These are phyloP conservation scores for Botrytis fabae DNA, from an alignment of 2,329 filamentous ascomycete species.

Conservation along the genomic window DNA sequence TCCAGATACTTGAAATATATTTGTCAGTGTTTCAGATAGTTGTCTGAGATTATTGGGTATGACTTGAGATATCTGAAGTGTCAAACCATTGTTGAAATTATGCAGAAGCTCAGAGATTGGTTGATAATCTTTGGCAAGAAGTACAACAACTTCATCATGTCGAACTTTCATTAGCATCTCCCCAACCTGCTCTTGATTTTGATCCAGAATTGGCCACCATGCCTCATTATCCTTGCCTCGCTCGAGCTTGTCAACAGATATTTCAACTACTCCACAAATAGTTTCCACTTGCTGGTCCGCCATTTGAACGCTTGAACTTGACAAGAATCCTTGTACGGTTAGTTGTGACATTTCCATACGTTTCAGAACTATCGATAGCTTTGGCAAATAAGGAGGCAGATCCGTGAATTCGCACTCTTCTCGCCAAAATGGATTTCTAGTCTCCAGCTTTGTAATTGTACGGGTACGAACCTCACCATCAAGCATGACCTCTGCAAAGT, in stretches of 20 bases:
- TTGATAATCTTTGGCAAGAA: constrained; percentile 83
- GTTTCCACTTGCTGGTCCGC: constrained; percentile 48
- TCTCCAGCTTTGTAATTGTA: constrained; percentile 70
- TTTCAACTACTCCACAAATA: constrained; percentile 71
- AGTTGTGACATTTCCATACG: constrained; percentile 50
- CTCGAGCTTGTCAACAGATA: constrained; percentile 73
- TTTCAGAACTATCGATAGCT: constrained; percentile 71
- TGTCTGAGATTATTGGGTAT: constrained; percentile 75
- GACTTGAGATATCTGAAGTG: constrained; percentile 77
- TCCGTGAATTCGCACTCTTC: constrained; percentile 78
- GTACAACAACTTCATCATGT: constrained; percentile 85
- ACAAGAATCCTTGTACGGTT: constrained; percentile 35
- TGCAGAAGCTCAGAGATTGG: constrained; percentile 81
- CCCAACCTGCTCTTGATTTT: constrained; percentile 72
- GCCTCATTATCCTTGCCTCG: constrained; percentile 77
- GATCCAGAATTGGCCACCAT: constrained; percentile 82
- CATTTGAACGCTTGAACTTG: constrained; percentile 36
- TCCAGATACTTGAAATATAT: constrained; percentile 93
- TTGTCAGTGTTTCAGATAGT: constrained; percentile 83
- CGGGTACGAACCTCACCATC: constrained; percentile 78
- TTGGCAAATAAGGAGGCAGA: constrained; percentile 67
- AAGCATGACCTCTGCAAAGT: constrained; percentile 75
- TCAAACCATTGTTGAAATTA: constrained; percentile 79
- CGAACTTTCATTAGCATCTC: constrained; percentile 82
- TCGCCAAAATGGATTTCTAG: constrained; percentile 74